phyloP scores from a whole-genome alignment of 352 stramenopile species.

The Pythium sp. region DNA sequence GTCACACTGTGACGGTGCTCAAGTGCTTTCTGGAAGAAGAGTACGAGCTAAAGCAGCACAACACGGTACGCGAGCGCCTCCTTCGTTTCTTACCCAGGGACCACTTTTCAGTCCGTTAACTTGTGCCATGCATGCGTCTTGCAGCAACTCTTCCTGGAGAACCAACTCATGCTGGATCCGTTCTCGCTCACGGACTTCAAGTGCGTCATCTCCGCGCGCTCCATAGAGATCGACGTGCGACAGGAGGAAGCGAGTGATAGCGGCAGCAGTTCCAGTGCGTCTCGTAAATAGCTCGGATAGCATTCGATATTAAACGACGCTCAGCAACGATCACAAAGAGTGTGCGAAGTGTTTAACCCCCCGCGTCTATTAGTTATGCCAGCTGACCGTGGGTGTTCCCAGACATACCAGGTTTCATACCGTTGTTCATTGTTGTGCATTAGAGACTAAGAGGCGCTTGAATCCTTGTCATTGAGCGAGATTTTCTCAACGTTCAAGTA shows the following conservation, averaged over 20 bases:
- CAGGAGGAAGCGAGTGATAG: slow-evolving; percentile 22
- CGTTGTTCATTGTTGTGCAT: background rate
- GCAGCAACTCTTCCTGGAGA: slow-evolving; percentile 44
- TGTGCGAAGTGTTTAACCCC: background rate
- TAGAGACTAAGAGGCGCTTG: background rate
- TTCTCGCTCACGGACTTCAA: slow-evolving; percentile 67
- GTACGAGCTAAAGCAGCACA: slow-evolving; percentile 33
- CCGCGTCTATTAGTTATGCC: background rate
- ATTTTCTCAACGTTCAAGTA: slow-evolving; percentile 30
- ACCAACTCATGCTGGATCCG: slow-evolving; percentile 46
- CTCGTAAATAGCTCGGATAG: background rate
- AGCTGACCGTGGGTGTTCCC: background rate
- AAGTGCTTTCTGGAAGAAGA: slow-evolving; percentile 62
- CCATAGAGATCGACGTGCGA: slow-evolving; percentile 46
- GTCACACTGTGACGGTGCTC: slow-evolving; percentile 55
- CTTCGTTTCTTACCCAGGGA: too few species aligned
- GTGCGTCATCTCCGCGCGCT: slow-evolving; percentile 26
- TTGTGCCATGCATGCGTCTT: background rate
- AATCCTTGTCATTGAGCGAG: background rate
- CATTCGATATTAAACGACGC: background rate
- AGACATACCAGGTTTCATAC: background rate
- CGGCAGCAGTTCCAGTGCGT: background rate
- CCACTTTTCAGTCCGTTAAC: too few species aligned
- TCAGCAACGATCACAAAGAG: background rate
- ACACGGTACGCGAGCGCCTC: slow-evolving; percentile 24